Conservation (phyloP, 176 grass and related monocot species). For the Dendrocalamus sinicus region DNA sequence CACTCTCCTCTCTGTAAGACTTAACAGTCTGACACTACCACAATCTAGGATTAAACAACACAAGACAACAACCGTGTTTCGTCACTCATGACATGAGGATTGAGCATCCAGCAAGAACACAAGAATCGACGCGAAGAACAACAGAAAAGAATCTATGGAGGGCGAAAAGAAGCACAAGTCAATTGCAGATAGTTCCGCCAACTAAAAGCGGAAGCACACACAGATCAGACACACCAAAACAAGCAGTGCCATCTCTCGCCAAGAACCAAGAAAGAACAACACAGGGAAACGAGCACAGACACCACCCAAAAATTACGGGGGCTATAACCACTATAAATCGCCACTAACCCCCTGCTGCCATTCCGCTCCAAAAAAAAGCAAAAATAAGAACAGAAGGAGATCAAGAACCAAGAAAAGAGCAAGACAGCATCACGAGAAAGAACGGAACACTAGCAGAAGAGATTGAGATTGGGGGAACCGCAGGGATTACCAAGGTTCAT, state of each 20-base stretch:
- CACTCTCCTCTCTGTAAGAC: neutral
- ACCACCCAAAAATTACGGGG: neutral
- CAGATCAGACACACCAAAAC: neutral
- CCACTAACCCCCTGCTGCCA: neutral
- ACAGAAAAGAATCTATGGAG: neutral
- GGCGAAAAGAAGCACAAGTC: neutral
- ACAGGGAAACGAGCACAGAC: neutral
- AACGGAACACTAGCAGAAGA: neutral
- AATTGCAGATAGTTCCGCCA: neutral
- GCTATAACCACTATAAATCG: neutral
- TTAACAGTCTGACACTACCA: neutral
- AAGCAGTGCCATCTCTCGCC: neutral
- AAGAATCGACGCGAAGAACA: neutral
- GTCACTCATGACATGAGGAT: neutral
- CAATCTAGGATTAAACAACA: neutral
- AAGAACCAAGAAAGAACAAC: neutral
- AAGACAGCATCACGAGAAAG: neutral
- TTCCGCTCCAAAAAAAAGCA: neutral
- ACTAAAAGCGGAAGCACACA: neutral
- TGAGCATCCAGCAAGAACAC: neutral
- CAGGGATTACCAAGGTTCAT: slow-evolving; percentile 4
- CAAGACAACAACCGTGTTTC: neutral
- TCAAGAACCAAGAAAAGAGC: neutral
- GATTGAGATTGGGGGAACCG: too few species aligned
- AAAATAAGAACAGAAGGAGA: too few species aligned